Evolutionary conservation across 352 stramenopile species (phyloP).

Genomic region (Globisporangium takayamanum): DNA sequence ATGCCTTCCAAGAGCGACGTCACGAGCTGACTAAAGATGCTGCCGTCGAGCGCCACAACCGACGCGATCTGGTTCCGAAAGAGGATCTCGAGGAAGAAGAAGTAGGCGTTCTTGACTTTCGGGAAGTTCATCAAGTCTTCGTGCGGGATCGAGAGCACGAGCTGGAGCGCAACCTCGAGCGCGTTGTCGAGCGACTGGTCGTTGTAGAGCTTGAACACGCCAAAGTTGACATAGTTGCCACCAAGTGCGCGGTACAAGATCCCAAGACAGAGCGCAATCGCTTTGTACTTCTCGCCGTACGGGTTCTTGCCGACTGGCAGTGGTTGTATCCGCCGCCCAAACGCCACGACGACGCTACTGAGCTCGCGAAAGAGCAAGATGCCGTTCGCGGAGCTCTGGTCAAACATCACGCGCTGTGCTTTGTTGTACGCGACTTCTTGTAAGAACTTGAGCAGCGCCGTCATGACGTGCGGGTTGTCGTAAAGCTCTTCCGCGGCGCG

Average conservation of each 20-base stretch:
- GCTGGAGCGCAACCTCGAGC: slow-evolving; percentile 92
- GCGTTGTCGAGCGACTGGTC: slow-evolving; percentile 93
- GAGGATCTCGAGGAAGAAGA: slow-evolving; percentile 97
- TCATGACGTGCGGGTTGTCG: slow-evolving; percentile 92
- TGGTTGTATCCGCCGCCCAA: slow-evolving; percentile 86
- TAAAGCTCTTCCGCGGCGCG: slow-evolving; percentile 93
- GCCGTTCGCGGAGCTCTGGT: slow-evolving; percentile 96
- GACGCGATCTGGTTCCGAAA: slow-evolving; percentile 97
- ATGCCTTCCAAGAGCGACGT: slow-evolving; percentile 89
- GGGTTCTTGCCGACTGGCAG: slow-evolving; percentile 81
- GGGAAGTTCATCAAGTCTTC: slow-evolving; percentile 96
- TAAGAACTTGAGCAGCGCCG: slow-evolving; percentile 96
- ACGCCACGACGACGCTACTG: slow-evolving; percentile 94
- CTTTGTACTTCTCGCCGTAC: slow-evolving; percentile 97
- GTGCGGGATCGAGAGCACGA: slow-evolving; percentile 93
- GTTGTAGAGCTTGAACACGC: slow-evolving; percentile 98
- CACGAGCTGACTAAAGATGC: slow-evolving; percentile 95
- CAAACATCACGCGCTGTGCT: slow-evolving; percentile 96
- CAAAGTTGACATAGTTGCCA: slow-evolving; percentile 99
- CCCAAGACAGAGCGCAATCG: slow-evolving; percentile 91
- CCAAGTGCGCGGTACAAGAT: slow-evolving; percentile 83
- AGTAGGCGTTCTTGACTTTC: slow-evolving; percentile 98
- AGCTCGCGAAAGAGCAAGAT: slow-evolving; percentile 97
- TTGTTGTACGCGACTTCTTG: slow-evolving; percentile 95
- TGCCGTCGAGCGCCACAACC: slow-evolving; percentile 89